Percentiles rank a stretch among this genome's conserved stretches.
Evolutionary conservation across 768 basidiomycete genomes (phyloP).

Genomic region (Pulveroboletus sp.): DNA sequence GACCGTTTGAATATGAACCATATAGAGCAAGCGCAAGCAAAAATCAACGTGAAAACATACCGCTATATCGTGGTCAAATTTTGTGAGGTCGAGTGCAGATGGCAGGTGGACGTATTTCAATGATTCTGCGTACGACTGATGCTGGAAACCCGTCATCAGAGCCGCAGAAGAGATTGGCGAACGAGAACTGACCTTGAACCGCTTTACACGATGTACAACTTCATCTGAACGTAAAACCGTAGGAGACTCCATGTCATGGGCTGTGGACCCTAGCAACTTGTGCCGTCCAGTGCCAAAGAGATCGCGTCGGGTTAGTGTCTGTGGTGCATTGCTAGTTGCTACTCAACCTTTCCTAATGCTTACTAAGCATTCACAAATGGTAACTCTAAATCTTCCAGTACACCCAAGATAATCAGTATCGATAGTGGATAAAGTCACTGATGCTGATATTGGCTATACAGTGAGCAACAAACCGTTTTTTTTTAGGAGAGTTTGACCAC

Average conservation of each 20-base stretch:
- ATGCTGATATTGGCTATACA: too few species aligned
- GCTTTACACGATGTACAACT: constrained; percentile 37
- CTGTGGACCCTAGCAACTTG: neutral
- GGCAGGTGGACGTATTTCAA: constrained; percentile 71
- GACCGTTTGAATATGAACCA: neutral
- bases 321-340: neutral
- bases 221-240: constrained; percentile 14
- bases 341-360: neutral
- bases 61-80: constrained; percentile 57
- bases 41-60: constrained; percentile 25
- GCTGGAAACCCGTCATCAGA: constrained; percentile 35
- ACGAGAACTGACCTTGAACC: constrained; percentile 42
- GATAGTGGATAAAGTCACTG: too few species aligned
- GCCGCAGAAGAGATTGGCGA: neutral
- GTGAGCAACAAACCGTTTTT: too few species aligned
- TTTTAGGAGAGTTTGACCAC: too few species aligned
- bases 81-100: constrained; percentile 51
- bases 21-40: neutral
- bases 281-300: neutral
- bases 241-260: constrained; percentile 9
- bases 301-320: neutral
- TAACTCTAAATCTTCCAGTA: neutral
- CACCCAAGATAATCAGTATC: too few species aligned
- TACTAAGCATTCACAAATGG: constrained; percentile 11
- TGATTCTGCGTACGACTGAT: constrained; percentile 66